These are phyloP conservation scores for Camellia oleifera DNA, from an alignment of 179 eudicot species.

Conservation along the genomic window DNA sequence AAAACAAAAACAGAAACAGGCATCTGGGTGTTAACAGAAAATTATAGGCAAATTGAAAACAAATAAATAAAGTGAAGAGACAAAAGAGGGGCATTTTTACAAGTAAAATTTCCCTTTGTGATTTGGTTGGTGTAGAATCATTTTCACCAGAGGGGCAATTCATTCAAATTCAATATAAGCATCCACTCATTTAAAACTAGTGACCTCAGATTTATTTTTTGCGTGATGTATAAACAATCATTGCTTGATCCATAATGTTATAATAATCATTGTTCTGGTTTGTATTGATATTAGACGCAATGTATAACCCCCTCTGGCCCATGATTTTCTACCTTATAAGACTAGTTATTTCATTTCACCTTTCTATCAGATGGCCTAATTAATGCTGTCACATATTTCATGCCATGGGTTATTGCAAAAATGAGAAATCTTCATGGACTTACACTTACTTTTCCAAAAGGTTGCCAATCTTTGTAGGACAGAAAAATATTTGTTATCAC, in stretches of 20 bases:
- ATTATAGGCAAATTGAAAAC: too few species aligned
- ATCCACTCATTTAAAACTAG: not conserved
- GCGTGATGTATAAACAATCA: not conserved
- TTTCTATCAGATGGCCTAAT: not conserved
- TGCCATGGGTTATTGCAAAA: not conserved
- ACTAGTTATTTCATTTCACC: not conserved
- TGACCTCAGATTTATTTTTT: not conserved
- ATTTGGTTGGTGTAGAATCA: too few species aligned
- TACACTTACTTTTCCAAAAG: not conserved
- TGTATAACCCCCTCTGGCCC: not conserved
- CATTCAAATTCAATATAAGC: too few species aligned
- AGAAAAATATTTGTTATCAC: not conserved
- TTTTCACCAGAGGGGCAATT: too few species aligned
- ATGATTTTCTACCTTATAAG: not conserved
- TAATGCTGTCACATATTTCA: not conserved
- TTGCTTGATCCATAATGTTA: not conserved
- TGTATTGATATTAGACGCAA: not conserved
- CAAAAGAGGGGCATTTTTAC: too few species aligned
- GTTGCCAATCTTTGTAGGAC: not conserved
- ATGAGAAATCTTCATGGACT: not conserved
- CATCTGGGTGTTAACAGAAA: too few species aligned
- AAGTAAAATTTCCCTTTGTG: too few species aligned
- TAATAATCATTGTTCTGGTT: constrained; percentile 3
- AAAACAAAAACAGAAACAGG: too few species aligned
- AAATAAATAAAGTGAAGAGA: too few species aligned